Evolutionary conservation across 2,329 filamentous ascomycete species (phyloP).

Genomic region (Colletotrichum orchidophilum): DNA sequence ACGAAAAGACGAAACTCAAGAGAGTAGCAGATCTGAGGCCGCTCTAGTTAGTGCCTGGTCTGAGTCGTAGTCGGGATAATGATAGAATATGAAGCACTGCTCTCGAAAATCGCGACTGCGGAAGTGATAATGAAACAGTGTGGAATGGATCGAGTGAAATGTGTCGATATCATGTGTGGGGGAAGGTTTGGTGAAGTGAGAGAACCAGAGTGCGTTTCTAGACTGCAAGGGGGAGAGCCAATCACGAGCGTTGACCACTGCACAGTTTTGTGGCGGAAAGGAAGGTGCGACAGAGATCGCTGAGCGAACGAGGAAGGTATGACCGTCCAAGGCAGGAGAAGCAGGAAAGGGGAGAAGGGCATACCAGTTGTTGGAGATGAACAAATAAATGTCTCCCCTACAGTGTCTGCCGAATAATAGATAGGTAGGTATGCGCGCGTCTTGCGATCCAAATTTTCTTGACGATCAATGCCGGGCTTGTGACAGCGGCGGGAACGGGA

Average conservation of each 20-base stretch:
- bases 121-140: background rate
- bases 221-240: background rate
- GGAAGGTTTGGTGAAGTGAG: background rate
- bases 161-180: background rate
- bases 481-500: background rate
- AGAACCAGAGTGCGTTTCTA: background rate
- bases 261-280: background rate
- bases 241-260: background rate
- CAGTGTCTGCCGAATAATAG: constrained; percentile 47
- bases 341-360: constrained; percentile 37
- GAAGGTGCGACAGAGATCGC: background rate
- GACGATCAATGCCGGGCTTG: constrained; percentile 3
- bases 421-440: background rate
- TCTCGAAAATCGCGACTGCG: background rate
- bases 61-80: background rate
- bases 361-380: constrained; percentile 86
- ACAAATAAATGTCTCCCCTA: constrained; percentile 98
- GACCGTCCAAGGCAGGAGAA: background rate
- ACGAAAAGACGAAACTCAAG: background rate
- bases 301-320: background rate
- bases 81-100: background rate
- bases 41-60: background rate
- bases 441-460: constrained; percentile 4
- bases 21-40: constrained; percentile 40
- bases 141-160: background rate